Base-by-base conservation (phyloP, 2,329 filamentous ascomycete genomes). In the Chalaropsis ovoidea region DNA sequence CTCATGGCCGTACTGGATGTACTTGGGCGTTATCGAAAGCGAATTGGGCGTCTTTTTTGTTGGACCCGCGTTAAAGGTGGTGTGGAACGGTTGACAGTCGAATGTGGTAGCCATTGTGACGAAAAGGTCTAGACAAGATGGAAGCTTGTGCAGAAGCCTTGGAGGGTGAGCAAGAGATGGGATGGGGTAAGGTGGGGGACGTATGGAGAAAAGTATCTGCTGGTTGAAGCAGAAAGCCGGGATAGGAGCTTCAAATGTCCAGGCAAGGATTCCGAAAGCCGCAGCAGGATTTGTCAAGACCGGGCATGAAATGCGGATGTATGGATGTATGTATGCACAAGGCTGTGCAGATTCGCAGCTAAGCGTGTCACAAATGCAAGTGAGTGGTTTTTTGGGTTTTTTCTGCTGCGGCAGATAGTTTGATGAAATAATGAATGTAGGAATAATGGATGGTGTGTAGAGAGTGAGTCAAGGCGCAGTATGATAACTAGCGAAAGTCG, bases 1-100 rank as follows among this genome's bases (percentile, higher is more conserved):
- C 10, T 75, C 74, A 72, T 86, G 83, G 67, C 84, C 77, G 71
- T 87, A 87, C 71, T 85, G 84, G 42, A 85, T 77, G 71, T 85
- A 87, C 62, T 77, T 75, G 56, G 86, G 75, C 69, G 82, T 79
- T 58, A 75, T 65, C 7, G 49, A 39, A 41, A 65, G 49, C 10
- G n/a, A 24, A 17, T 35, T 64, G 39, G 31, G 17, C 27, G 52
- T 7, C 47, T 45, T 41, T 63, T 43, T 35, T 11, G 17, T 52
- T 52, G 63, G 54, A 5, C 35, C 42, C 17, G 35, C 60, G 24
- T 15, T 35, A n/a, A 35, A 58, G 17, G 6, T 8, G 3, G 52
- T 1, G 27, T 58, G 52, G 17, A 58, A 35, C 24, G 17, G 24
- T 31, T 58, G 52, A 27, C 24, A 31, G 6, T 58, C 52, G 17